These are phyloP conservation scores for Paraphaeosphaeria minitans DNA, from an alignment of 2,329 filamentous ascomycete genomes.

Conservation along the genomic window DNA sequence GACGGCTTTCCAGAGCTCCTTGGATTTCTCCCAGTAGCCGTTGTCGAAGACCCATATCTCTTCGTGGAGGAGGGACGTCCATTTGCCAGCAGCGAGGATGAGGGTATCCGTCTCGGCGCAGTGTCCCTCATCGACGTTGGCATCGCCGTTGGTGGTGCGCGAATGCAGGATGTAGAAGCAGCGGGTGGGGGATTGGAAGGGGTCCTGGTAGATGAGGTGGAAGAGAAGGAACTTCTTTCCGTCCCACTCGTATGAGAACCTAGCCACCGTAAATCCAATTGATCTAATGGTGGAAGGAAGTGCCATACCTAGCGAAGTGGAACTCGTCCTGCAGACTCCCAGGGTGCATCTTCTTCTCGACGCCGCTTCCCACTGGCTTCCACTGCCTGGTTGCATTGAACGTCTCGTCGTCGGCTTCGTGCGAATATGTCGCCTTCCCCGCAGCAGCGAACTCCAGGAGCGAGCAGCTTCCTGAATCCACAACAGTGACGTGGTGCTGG, in stretches of 20 bases:
- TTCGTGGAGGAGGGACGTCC: slow-evolving; percentile 62
- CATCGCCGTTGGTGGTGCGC: slow-evolving; percentile 6
- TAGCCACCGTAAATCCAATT: slow-evolving; percentile 4
- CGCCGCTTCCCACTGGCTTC: slow-evolving; percentile 29
- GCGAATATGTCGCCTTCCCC: slow-evolving; percentile 21
- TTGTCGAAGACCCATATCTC: slow-evolving; percentile 70
- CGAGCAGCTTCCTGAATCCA: slow-evolving; percentile 16
- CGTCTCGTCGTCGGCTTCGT: slow-evolving; percentile 25
- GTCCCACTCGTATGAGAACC: slow-evolving; percentile 38
- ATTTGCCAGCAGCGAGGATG: slow-evolving; percentile 59
- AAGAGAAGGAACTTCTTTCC: slow-evolving; percentile 35
- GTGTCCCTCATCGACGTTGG: slow-evolving; percentile 24
- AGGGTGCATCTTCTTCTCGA: slow-evolving; percentile 30
- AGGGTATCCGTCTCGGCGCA: slow-evolving; percentile 53
- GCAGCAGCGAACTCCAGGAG: slow-evolving; percentile 32
- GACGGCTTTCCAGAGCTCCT: slow-evolving; percentile 60
- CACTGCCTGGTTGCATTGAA: slow-evolving; percentile 27
- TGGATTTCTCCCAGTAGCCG: slow-evolving; percentile 65
- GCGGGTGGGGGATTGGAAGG: slow-evolving; percentile 27
- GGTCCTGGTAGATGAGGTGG: slow-evolving; percentile 34
- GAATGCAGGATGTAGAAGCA: slow-evolving; percentile 30
- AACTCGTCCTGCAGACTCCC: slow-evolving; percentile 27
- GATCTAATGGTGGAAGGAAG: not conserved
- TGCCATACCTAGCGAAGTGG: slow-evolving; percentile 27
- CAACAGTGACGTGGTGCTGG: slow-evolving; percentile 33